Base-by-base conservation (phyloP, 2,329 filamentous ascomycete genomes). In the Fusarium transvaalense region DNA sequence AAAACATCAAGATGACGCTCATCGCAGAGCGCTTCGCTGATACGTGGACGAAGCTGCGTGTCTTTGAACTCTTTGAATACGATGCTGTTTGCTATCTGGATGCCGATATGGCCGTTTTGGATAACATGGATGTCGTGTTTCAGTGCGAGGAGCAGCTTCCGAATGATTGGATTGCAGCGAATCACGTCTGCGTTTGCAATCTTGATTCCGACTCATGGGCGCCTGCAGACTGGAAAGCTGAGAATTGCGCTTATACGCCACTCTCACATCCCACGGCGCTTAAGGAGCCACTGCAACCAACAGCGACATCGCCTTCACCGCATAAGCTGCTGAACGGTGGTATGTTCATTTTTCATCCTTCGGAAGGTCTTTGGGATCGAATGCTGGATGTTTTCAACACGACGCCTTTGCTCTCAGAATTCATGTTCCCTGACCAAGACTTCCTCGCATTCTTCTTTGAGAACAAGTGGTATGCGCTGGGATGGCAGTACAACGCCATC, bases 111-210 rank as follows among this genome's bases (percentile, higher is more conserved):
- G 68, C 68, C 4, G 47, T 72, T 1, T 54, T 72, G 32, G 38
- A 61, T 14, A 64, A 71, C 17, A 72, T 71, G 68, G 69, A 72
- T 32, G 46, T 48, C 6, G 60, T 72, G 0, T 71, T 72, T 23
- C 32, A 63, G 3, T 46, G 39, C 1, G 68, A 69, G 5, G 37
- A 37, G 8, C 43, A 62, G 45, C n/a, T 72, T 3, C 69, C 69
- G 4, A 15, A 55, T 21, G 68, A 67, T 41, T 72, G 69, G 69
- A 38, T 72, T 23, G 68, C 66, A 10, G 68, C 69, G 10, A 72
- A 71, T 42, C 69, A 72, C 19, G 69, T 68, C 12, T 72, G 69
- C 14, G 69, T 71, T 23, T 72, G 69, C 12, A 72, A 72, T 27
- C 68, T 72, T 12, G 69, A 72, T 25, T 55, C 42, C 0, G 69